Evolutionary conservation across 441 rosid genomes (phyloP), one percentile per base, ranked within the genome.

Genomic region (Melianthus villosus): DNA sequence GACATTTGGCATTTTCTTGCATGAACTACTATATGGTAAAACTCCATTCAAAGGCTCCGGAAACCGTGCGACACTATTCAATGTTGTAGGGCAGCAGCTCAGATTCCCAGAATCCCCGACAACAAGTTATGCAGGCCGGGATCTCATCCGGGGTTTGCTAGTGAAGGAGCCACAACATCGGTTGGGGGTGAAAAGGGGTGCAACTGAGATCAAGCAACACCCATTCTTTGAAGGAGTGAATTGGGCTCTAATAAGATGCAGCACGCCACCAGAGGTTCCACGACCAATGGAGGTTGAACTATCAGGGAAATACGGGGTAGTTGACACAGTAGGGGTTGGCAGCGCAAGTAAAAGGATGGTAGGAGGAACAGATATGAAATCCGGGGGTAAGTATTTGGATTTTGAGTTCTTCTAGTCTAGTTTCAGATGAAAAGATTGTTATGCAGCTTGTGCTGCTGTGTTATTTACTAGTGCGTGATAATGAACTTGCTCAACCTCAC

Each of bases 131-230:
- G 83, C 89, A 0, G 75, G 96, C 40, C 59, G 94, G 7, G 97
- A 89, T 53, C 59, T 89, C 66, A 69, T 84, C 32, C 71, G 74
- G 1, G 94, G 87, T 9, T 65, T 89, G 63, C 72, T 84, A 38
- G 95, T 75, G 25, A 89, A 89, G 63, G 96, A 89, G 50, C 97
- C 97, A 9, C 84, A 78, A 42, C 79, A 79, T 36, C 68, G 96
- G 56, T 57, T 89, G 6, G 97, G 94, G 34, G 82, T 75, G 41
- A 89, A 89, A 51, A 68, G 97, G 57, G 98, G 98, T 11, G 98
- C 98, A 8, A 81, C 94, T 1, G 98, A 89, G 82, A 79, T 89
- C 55, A 89, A 89, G 48, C 98, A 84, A 48, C 98, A 89, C 34
- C 89, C 98, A 0, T 84, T 84, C 65, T 89, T 89, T 22, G 89